Evolutionary conservation across 208 protist species (phyloP).

Genomic region (Zelonia costaricensis): DNA sequence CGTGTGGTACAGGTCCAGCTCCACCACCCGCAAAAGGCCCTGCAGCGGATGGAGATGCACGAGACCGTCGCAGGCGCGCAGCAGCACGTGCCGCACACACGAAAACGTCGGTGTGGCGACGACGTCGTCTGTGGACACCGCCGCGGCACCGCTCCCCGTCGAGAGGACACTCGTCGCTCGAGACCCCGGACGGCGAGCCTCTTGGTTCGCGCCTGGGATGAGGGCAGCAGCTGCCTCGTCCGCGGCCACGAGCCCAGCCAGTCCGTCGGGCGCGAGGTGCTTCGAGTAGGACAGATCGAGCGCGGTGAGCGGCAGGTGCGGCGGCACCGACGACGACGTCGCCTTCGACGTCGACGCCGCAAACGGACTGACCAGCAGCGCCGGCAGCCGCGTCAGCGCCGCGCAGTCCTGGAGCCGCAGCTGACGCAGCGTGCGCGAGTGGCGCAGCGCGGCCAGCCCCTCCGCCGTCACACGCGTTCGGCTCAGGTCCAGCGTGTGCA

Average conservation of each 20-base stretch:
- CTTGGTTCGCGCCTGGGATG: no score
- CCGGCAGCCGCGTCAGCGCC: constrained; percentile 24
- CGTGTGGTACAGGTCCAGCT: constrained; percentile 73
- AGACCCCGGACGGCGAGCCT: no score
- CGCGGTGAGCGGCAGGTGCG: background rate
- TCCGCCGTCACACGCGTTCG: constrained; percentile 30
- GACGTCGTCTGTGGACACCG: background rate
- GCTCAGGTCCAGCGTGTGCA: constrained; percentile 39
- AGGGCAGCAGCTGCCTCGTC: background rate
- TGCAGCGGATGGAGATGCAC: constrained; percentile 28
- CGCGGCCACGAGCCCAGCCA: background rate
- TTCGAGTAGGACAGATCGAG: constrained; percentile 6
- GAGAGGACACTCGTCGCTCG: background rate
- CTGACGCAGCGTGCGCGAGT: constrained; percentile 22
- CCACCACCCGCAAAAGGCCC: constrained; percentile 26
- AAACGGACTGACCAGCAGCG: constrained; percentile 10
- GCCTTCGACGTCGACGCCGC: background rate
- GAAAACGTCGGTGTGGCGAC: background rate
- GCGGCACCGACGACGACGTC: background rate
- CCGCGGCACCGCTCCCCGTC: background rate
- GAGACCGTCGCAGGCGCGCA: constrained; percentile 52
- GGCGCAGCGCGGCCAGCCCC: constrained; percentile 31
- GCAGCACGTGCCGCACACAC: constrained; percentile 26
- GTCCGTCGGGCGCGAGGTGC: constrained; percentile 5
- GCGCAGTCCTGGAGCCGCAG: constrained; percentile 41